These are phyloP conservation scores for Ajuga reptans DNA, from an alignment of 305 asterid genomes.

Conservation along the genomic window DNA sequence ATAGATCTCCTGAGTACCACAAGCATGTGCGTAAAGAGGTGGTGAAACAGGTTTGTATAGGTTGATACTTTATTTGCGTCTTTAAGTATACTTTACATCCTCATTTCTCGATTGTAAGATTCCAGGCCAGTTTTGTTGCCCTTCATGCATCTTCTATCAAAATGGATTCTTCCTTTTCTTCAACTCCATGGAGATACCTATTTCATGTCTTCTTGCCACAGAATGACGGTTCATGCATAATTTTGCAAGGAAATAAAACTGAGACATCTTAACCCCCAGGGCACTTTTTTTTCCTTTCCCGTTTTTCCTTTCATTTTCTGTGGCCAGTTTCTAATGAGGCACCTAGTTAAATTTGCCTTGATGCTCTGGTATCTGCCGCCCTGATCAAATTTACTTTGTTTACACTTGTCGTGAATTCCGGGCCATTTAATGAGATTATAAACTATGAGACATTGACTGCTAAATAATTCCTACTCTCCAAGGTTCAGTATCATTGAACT, in stretches of 20 bases:
- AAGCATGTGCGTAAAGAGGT: slow-evolving; percentile 54
- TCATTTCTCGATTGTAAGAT: not conserved
- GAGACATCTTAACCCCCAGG: not conserved
- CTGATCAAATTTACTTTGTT: not conserved
- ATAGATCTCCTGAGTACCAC: slow-evolving; percentile 56
- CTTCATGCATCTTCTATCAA: not conserved
- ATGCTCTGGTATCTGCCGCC: not conserved
- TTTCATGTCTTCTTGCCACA: not conserved
- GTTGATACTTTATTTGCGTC: not conserved
- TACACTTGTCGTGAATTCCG: not conserved
- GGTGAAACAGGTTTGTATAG: slow-evolving; percentile 45
- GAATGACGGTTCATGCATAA: not conserved
- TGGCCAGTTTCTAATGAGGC: not conserved
- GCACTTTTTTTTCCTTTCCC: not conserved
- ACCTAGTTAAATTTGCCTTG: not conserved
- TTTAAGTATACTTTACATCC: not conserved
- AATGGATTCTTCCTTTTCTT: not conserved
- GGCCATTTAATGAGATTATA: not conserved
- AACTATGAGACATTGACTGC: not conserved
- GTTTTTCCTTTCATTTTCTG: not conserved
- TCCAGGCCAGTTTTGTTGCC: not conserved
- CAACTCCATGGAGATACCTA: not conserved
- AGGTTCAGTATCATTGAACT: not conserved
- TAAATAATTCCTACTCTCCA: not conserved
- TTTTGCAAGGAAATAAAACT: not conserved